These are phyloP conservation scores for Phaeosphaeriaceae sp. DNA, from an alignment of 2,329 filamentous ascomycete species.

Conservation along the genomic window DNA sequence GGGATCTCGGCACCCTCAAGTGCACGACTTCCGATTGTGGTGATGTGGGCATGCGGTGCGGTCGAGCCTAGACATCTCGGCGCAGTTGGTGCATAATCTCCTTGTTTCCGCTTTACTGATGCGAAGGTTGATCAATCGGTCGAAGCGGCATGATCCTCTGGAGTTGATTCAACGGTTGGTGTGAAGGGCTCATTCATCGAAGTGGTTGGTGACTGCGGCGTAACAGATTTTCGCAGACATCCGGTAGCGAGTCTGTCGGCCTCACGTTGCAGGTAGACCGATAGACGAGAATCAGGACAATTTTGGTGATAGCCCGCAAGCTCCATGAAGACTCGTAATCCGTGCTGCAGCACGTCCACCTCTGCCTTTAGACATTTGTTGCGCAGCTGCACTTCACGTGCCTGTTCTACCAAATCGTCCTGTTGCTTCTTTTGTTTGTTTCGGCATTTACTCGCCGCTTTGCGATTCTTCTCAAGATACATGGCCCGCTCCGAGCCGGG, in stretches of 20 bases:
- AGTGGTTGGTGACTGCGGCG: not conserved
- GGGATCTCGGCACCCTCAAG: too few species aligned
- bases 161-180: not conserved
- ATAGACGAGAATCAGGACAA: slow-evolving; percentile 34
- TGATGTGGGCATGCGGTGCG: too few species aligned
- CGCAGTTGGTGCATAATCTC: not conserved
- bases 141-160: not conserved
- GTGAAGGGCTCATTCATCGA: not conserved
- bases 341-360: slow-evolving; percentile 29
- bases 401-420: slow-evolving; percentile 55
- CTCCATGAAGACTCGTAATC: slow-evolving; percentile 31
- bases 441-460: slow-evolving; percentile 75
- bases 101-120: not conserved
- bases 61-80: not conserved
- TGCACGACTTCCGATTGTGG: too few species aligned
- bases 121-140: not conserved
- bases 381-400: slow-evolving; percentile 39
- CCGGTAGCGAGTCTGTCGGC: slow-evolving; percentile 29
- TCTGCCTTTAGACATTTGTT: slow-evolving; percentile 40
- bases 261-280: slow-evolving; percentile 33
- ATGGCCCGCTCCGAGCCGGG: slow-evolving; percentile 35
- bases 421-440: slow-evolving; percentile 68
- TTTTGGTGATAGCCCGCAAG: slow-evolving; percentile 30
- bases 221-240: not conserved
- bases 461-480: slow-evolving; percentile 70